Evolutionary conservation across 306 rosid genomes (phyloP), one percentile per base, ranked within the genome.

Genomic region (Pyrus bretschneideri): DNA sequence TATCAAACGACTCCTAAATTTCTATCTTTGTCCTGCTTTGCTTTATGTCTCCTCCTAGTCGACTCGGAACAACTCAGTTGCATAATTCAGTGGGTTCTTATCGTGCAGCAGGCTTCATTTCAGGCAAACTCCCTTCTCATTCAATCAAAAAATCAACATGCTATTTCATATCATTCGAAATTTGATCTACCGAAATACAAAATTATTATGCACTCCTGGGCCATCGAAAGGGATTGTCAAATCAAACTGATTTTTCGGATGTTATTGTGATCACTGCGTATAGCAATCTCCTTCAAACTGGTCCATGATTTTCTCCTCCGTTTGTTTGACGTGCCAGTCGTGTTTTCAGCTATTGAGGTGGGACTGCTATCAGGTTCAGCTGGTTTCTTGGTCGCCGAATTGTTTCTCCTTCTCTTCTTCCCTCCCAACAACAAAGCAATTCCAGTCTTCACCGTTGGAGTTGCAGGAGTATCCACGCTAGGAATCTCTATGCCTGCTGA

Each of bases 251-350:
- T 13, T 38, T 73, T 74, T 21, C 11, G 57, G 18, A 52, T 82
- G 30, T 80, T 75, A 17, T 38, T 80, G 23, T 59, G 79, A 67
- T 84, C 81, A 2, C 81, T 83, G n/a, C 71, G 77, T 40, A 75
- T 77, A 66, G 86, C 94, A 55, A 86, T 82, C 71, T 90, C 94
- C 85, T 90, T 93, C 81, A 93, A 91, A 83, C 94, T 86, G 19
- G 91, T 86, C 96, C 98, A 91, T 57, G 86, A 80, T 76, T 87
- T 91, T 84, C 76, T 82, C 58, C 91, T 79, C 60, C 92, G 75
- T 85, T 87, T 91, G 64, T 82, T 86, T 4, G 84, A 49, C 12
- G 79, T 55, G 82, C 85, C 66, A 18, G 3, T 73, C 21, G 81
- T 52, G 72, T 83, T 85, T 11, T 79, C 90, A n/a, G 49, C 83